Conservation (phyloP, 495 filamentous ascomycete species). For the Tricharina praecox region DNA sequence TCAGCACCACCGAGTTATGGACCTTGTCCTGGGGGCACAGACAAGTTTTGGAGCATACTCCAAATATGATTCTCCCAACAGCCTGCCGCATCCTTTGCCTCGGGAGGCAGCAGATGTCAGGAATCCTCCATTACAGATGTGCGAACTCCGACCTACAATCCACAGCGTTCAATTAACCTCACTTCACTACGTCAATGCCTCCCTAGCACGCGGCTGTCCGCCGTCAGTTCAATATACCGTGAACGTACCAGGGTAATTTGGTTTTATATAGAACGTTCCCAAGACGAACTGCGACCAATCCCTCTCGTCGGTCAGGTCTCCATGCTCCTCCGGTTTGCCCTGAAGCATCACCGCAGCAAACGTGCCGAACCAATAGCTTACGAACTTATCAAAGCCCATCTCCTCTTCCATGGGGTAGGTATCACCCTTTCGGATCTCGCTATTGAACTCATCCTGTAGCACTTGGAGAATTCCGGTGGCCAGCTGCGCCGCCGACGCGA, state of each 20-base stretch:
- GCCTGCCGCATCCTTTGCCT: conserved; percentile 72
- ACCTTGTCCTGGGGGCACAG: conserved; percentile 20
- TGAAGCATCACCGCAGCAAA: conserved; percentile 89
- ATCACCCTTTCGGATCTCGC: conserved; percentile 89
- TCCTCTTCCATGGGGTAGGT: conserved; percentile 86
- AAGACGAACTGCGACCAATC: conserved; percentile 78
- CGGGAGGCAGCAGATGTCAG: conserved; percentile 79
- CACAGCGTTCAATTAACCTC: too few species aligned
- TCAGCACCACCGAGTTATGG: conserved; percentile 1
- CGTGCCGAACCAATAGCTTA: conserved; percentile 86
- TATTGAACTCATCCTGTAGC: conserved; percentile 72
- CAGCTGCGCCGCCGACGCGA: conserved; percentile 55
- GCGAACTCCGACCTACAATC: conserved; percentile 68
- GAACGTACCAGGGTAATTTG: conserved; percentile 67
- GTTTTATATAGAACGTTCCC: conserved; percentile 92
- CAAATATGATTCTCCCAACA: conserved; percentile 88
- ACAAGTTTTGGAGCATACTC: conserved; percentile 86
- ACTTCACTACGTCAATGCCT: too few species aligned
- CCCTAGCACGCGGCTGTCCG: too few species aligned
- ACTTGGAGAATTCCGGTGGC: conserved; percentile 61
- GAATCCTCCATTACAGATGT: conserved; percentile 93
- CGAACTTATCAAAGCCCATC: conserved; percentile 59
- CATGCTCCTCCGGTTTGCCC: conserved; percentile 39
- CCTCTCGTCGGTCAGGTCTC: conserved; percentile 28
- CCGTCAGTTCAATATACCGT: too few species aligned